These are phyloP conservation scores for Pseudohyphozyma bogoriensis DNA, from an alignment of 768 basidiomycete species.

Conservation along the genomic window DNA sequence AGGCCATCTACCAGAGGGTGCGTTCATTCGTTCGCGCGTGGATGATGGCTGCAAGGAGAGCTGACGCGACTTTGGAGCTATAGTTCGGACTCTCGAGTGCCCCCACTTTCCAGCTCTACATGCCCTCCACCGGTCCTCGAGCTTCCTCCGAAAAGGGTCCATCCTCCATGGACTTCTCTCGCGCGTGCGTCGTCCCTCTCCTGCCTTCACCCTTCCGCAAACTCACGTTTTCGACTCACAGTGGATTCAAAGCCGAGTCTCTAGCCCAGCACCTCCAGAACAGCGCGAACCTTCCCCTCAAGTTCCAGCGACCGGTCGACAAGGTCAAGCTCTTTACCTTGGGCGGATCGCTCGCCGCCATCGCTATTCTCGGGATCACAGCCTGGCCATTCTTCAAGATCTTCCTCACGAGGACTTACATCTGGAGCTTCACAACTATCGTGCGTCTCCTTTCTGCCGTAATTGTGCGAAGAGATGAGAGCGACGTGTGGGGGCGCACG, in stretches of 20 bases:
- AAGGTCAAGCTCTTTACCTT: conserved; percentile 49
- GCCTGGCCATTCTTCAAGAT: conserved; percentile 46
- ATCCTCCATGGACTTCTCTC: conserved; percentile 29
- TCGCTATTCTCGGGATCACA: conserved; percentile 49
- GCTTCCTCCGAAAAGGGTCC: neutral
- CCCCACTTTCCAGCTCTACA: conserved; percentile 47
- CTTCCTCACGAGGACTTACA: conserved; percentile 43
- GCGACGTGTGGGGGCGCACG: neutral
- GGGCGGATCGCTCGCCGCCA: conserved; percentile 44
- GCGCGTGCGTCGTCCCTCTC: conserved; percentile 25
- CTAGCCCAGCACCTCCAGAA: conserved; percentile 64
- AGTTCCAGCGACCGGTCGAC: conserved; percentile 62
- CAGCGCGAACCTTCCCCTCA: conserved; percentile 68
- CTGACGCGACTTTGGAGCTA: neutral
- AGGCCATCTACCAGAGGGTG: conserved; percentile 70
- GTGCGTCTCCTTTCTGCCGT: conserved; percentile 33
- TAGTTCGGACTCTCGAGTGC: conserved; percentile 77
- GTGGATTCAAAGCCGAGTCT: conserved; percentile 70
- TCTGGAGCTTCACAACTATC: conserved; percentile 25
- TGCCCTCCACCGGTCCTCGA: conserved; percentile 17
- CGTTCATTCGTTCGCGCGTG: conserved; percentile 4
- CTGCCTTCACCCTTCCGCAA: neutral
- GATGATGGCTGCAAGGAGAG: too few relatives aligned
- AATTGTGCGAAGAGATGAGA: conserved; percentile 16
- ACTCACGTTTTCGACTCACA: conserved; percentile 37